phyloP scores from a whole-genome alignment of 768 basidiomycete genomes.

The Postia placenta region DNA sequence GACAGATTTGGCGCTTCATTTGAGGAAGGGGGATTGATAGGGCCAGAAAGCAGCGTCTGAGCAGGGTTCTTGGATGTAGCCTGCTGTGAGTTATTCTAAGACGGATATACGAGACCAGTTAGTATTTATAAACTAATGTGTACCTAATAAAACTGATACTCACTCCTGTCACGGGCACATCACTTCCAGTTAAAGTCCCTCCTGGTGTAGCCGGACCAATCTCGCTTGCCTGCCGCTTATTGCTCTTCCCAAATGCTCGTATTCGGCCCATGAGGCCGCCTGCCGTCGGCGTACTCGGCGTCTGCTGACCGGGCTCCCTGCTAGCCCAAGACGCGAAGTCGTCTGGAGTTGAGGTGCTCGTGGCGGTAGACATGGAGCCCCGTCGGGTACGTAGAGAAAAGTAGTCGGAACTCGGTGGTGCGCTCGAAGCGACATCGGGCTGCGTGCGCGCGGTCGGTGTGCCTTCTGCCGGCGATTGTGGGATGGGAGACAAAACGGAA shows the following conservation, averaged over 20 bases:
- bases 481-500: constrained; percentile 19
- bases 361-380: constrained; percentile 35
- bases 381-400: constrained; percentile 42
- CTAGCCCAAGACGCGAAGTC: constrained; percentile 39
- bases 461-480: constrained; percentile 20
- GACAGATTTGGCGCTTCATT: constrained; percentile 64
- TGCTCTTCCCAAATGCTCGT: constrained; percentile 65
- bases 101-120: too few relatives aligned
- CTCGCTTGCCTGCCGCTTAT: constrained; percentile 31
- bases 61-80: constrained; percentile 40
- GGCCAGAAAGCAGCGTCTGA: constrained; percentile 48
- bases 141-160: constrained; percentile 1
- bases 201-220: constrained; percentile 15
- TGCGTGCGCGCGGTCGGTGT: constrained; percentile 14
- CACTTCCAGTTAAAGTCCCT: constrained; percentile 5
- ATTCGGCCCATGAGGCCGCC: constrained; percentile 74
- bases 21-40: constrained; percentile 60
- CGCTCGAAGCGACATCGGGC: neutral
- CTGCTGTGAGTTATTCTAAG: constrained; percentile 10
- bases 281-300: constrained; percentile 40
- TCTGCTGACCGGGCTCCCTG: constrained; percentile 29
- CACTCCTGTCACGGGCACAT: constrained; percentile 21
- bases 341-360: constrained; percentile 34
- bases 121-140: neutral
- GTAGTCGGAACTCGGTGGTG: constrained; percentile 37